These are phyloP conservation scores for Paramecium primaurelia DNA, from an alignment of 73 alveolate genomes.

Conservation along the genomic window DNA sequence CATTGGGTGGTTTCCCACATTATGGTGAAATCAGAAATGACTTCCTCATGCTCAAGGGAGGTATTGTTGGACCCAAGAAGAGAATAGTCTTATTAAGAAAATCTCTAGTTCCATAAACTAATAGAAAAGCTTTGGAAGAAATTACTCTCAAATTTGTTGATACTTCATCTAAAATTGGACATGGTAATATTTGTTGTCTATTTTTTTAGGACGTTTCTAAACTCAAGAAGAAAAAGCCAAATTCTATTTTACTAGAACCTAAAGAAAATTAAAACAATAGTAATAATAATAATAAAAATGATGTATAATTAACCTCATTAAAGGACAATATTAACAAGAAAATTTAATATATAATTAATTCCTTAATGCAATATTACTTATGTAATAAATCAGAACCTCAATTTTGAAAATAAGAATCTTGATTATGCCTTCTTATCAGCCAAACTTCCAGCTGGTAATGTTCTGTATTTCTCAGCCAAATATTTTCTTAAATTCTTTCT, in stretches of 20 bases:
- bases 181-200: constrained; percentile 68
- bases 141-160: constrained; percentile 98
- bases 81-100: constrained; percentile 97
- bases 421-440: constrained; percentile 44
- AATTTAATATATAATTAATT: not conserved
- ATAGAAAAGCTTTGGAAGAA: constrained; percentile 88
- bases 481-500: constrained; percentile 45
- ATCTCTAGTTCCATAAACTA: constrained; percentile 90
- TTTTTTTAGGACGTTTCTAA: constrained; percentile 88
- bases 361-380: not conserved
- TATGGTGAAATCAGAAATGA: constrained; percentile 98
- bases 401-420: constrained; percentile 53
- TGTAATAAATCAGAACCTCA: constrained; percentile 46
- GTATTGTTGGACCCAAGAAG: constrained; percentile 98
- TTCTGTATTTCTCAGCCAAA: constrained; percentile 53
- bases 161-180: constrained; percentile 99
- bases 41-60: constrained; percentile 98
- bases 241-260: constrained; percentile 68
- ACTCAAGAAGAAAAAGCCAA: constrained; percentile 98
- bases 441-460: constrained; percentile 41
- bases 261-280: constrained; percentile 19
- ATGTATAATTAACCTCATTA: not conserved
- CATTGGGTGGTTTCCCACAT: constrained; percentile 99
- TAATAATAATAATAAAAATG: not conserved
- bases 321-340: not conserved